Base-by-base conservation (phyloP, 2,329 filamentous ascomycete species). In the Furcasterigmium furcatum region DNA sequence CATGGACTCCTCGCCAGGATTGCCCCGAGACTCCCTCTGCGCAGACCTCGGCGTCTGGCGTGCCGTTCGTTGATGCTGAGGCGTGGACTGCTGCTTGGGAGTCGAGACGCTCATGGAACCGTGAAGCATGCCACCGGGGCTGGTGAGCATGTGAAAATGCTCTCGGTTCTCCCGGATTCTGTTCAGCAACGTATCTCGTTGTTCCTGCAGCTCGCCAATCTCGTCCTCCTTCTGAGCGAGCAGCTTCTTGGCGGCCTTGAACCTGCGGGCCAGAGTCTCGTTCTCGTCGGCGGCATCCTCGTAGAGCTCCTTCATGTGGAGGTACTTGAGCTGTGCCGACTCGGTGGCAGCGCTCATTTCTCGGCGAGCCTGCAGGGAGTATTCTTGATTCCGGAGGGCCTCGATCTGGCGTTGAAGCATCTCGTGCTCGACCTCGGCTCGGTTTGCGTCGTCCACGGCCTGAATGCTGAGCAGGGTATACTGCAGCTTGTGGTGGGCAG, bases 341-440 rank as follows among this genome's bases (percentile, higher is more conserved):
- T 82, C 77, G 4, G 75, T 71, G 18, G 70, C 73, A 7, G 68
- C 67, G 53, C 69, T 75, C 46, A 78, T 67, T 48, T 82, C 77
- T 19, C 71, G 73, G 38, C 74, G 72, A 4, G 77, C 77, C 49
- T 85, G 82, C 43, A 79, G 79, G 43, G 82, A 79, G 60, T 87
- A 80, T 59, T 94, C 87, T 13, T 84, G 83, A 50, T 79, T 76
- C 49, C 91, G 86, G 22, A 96, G 72, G 12, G 91, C 88, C 50
- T 96, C 88, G 18, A 95, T 86, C 65, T 96, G 91, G 19, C 87
- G 80, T 51, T 89, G 82, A n/a, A 86, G 87, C 80, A 96, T 91
- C 53, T 94, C 88, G 57, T 95, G 87, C 65, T 96, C 92, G 5
- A 96, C 91, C 29, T 85, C 87, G 54, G 92, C 90, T 21, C 91